Percentiles rank a stretch among this genome's conserved stretches.
Evolutionary conservation across 129 eudicot genomes (phyloP).

Genomic region (Pittosporum tobira): DNA sequence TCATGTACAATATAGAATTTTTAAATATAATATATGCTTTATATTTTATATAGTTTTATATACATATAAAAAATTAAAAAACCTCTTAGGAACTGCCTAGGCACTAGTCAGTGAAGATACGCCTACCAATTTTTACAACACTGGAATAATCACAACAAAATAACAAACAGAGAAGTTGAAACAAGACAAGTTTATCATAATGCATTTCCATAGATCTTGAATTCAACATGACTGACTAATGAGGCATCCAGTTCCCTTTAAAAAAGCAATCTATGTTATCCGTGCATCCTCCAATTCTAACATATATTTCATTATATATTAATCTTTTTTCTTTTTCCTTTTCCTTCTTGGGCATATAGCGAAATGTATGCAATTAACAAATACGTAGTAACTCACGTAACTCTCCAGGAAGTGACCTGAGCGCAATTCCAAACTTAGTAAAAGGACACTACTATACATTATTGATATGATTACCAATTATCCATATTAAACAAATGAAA

Average conservation of each 20-base stretch:
- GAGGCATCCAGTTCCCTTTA: background rate
- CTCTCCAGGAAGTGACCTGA: background rate
- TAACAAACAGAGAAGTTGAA: slow-evolving; percentile 1
- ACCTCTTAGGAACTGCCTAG: no score
- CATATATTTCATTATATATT: background rate
- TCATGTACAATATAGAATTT: no score
- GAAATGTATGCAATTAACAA: background rate
- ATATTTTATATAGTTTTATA: no score
- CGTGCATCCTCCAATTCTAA: background rate
- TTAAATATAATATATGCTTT: no score
- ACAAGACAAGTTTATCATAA: background rate
- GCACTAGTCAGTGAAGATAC: no score
- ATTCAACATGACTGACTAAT: no score
- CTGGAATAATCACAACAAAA: background rate
- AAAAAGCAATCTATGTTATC: background rate
- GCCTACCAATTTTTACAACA: no score
- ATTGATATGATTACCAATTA: background rate
- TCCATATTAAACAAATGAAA: background rate
- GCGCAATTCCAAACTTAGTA: background rate
- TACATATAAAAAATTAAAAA: no score
- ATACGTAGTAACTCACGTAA: no score
- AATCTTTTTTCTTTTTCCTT: background rate
- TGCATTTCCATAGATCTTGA: background rate
- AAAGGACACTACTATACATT: background rate
- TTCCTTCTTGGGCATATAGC: background rate